These are phyloP conservation scores for Ochromonas danica DNA, from an alignment of 108 stramenopile genomes.

Conservation along the genomic window DNA sequence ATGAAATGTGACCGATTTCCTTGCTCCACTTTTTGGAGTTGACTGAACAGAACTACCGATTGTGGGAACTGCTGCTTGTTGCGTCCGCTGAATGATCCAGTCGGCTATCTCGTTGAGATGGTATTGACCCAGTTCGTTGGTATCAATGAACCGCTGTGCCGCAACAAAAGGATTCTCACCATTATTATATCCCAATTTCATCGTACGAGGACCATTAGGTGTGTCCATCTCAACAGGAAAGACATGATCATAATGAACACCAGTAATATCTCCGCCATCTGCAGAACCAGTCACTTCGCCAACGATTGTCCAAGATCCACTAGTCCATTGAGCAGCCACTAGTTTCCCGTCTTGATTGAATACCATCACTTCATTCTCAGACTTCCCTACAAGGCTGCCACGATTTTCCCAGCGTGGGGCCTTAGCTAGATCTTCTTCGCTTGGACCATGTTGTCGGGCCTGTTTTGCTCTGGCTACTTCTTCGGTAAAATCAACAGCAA, in stretches of 20 bases:
- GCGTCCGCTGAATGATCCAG: constrained; percentile 75
- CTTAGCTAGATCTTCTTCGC: constrained; percentile 21
- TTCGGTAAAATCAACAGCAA: background rate
- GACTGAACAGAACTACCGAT: background rate
- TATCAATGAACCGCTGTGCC: constrained; percentile 91
- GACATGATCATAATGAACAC: constrained; percentile 81
- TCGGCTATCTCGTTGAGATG: constrained; percentile 83
- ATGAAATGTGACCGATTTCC: background rate
- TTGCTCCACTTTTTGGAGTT: background rate
- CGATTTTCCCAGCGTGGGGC: constrained; percentile 2
- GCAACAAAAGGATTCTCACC: constrained; percentile 93
- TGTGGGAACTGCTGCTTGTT: constrained; percentile 30
- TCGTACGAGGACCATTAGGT: constrained; percentile 67
- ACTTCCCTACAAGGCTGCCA: background rate
- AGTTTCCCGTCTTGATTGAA: constrained; percentile 32
- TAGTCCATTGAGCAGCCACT: constrained; percentile 28
- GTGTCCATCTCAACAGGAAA: constrained; percentile 90
- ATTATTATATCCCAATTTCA: constrained; percentile 90
- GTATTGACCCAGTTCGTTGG: constrained; percentile 77
- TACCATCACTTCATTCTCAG: constrained; percentile 25
- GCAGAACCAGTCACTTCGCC: constrained; percentile 85
- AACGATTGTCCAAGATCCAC: constrained; percentile 16
- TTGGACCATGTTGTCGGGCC: background rate
- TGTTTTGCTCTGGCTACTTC: background rate
- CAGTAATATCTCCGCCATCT: constrained; percentile 68